A percentile compares a stretch with the other conserved stretches of the same genome.
phyloP scores from a whole-genome alignment of 108 stramenopile genomes.

The Cylindrotheca closterium region DNA sequence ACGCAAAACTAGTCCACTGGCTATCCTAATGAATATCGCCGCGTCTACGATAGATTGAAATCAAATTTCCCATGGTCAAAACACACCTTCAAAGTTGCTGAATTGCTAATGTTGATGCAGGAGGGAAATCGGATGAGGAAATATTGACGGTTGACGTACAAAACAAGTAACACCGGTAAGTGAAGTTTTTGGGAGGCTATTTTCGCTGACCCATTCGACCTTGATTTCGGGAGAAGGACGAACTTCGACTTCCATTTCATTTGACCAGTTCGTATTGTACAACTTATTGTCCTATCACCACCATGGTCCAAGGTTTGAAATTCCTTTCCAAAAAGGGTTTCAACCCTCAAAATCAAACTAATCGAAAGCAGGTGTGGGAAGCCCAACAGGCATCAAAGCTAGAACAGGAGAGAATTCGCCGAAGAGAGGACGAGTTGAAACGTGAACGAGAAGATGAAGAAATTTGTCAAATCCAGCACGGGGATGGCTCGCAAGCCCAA shows the following conservation, averaged over 20 bases:
- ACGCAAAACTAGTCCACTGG: neutral
- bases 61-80: neutral
- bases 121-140: neutral
- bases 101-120: neutral
- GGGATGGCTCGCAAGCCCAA: constrained; percentile 63
- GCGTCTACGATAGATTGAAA: too few species aligned
- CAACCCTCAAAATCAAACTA: constrained; percentile 78
- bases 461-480: constrained; percentile 49
- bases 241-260: too few species aligned
- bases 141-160: neutral
- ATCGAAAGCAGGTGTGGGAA: constrained; percentile 78
- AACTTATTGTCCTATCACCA: too few species aligned
- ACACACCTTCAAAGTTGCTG: constrained; percentile 4
- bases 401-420: constrained; percentile 47
- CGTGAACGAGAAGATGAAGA: constrained; percentile 85
- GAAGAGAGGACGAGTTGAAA: constrained; percentile 69
- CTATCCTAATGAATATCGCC: too few species aligned
- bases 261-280: too few species aligned
- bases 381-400: constrained; percentile 57
- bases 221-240: neutral
- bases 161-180: neutral
- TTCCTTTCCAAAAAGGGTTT: constrained; percentile 86
- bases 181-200: neutral
- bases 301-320: constrained; percentile 82
- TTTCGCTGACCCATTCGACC: neutral